phyloP scores from a whole-genome alignment of 331 rosid genomes.

The Ulmus americana region DNA sequence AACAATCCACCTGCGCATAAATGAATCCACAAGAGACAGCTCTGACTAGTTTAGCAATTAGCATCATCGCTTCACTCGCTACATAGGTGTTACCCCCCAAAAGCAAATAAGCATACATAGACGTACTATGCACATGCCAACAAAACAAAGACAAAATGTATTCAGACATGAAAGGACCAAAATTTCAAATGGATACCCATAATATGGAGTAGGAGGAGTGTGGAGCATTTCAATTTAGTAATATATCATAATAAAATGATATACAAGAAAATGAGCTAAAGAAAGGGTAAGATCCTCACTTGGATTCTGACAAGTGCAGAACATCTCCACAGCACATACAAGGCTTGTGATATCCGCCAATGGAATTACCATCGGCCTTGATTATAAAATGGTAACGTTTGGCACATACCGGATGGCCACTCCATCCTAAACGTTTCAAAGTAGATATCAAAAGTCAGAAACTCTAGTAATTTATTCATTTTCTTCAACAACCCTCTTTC shows the following conservation, averaged over 20 bases:
- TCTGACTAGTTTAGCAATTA: too few species aligned
- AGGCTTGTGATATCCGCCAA: conserved; percentile 94
- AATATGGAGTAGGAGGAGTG: too few species aligned
- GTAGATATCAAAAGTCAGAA: conserved; percentile 12
- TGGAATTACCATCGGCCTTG: conserved; percentile 81
- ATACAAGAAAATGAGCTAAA: background rate
- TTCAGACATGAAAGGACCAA: too few species aligned
- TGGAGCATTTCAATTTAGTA: too few species aligned
- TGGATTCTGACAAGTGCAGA: conserved; percentile 87
- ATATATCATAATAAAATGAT: background rate
- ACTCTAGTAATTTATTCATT: background rate
- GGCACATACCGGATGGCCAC: conserved; percentile 87
- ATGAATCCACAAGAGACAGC: too few species aligned
- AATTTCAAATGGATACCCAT: too few species aligned
- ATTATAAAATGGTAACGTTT: conserved; percentile 92
- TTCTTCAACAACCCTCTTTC: background rate
- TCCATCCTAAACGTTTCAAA: conserved; percentile 63
- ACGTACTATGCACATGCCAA: too few species aligned
- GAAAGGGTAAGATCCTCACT: conserved; percentile 45
- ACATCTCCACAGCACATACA: conserved; percentile 97
- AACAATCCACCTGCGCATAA: background rate
- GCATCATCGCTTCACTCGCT: too few species aligned
- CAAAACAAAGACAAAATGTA: too few species aligned
- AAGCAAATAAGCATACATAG: too few species aligned
- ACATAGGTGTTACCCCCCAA: too few species aligned